Conservation (phyloP, 805 yeast species). For the Grigorovia yakushimaensis region DNA sequence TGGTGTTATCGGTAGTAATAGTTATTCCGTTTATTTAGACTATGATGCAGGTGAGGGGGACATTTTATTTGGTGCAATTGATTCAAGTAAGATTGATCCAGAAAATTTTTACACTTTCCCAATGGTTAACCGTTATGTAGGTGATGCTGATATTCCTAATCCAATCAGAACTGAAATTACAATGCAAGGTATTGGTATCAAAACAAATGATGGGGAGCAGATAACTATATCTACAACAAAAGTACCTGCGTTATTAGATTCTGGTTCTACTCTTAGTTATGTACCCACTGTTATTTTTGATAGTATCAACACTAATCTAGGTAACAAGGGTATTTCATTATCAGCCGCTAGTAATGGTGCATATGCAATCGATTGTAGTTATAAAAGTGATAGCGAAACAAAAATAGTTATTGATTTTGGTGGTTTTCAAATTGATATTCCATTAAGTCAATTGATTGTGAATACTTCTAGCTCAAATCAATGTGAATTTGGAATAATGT, state of each 20-base stretch:
- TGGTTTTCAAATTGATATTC: conserved; percentile 46
- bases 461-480: conserved; percentile 13
- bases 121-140: conserved; percentile 32
- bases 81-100: conserved; percentile 44
- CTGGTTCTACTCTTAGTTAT: conserved; percentile 45
- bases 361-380: neutral
- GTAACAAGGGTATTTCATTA: neutral
- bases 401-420: conserved; percentile 40
- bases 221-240: conserved; percentile 19
- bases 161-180: conserved; percentile 22
- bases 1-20: conserved; percentile 45
- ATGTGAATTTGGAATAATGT: conserved; percentile 37
- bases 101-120: conserved; percentile 46
- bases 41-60: conserved; percentile 37
- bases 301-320: neutral
- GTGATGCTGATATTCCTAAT: conserved; percentile 24
- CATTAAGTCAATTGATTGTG: conserved; percentile 31
- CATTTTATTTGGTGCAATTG: conserved; percentile 67
- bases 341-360: neutral
- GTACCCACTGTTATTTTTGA: conserved; percentile 32
- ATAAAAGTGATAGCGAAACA: neutral
- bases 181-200: conserved; percentile 24
- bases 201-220: conserved; percentile 22
- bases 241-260: conserved; percentile 39
- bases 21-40: conserved; percentile 57